Base-by-base conservation (phyloP, 2,329 filamentous ascomycete genomes). In the Colletotrichum euphorbiae region DNA sequence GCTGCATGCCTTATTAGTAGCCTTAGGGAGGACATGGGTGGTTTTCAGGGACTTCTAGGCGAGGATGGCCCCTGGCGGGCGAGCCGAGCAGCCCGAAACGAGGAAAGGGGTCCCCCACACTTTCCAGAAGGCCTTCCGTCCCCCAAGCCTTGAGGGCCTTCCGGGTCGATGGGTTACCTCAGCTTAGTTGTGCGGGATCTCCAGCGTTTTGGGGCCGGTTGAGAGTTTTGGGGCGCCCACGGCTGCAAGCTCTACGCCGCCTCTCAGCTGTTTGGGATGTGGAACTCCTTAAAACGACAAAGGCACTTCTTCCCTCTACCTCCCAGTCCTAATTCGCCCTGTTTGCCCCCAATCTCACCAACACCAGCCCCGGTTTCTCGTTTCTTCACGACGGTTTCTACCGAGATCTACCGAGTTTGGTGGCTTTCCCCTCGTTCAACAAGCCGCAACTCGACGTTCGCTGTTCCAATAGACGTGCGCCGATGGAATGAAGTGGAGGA, bases 261-360 rank as follows among this genome's bases (percentile, higher is more conserved):
- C 46, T 55, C 60, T 69, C 65, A 61, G 55, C 60, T 69, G 69
- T 70, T 59, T 69, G 60, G 69, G 56, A 70, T 69, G 19, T 69
- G 69, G 69, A 70, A 70, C 69, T 61, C 54, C 59, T 48, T 43
- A 66, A 69, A 66, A 66, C 66, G 48, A 55, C 66, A 60, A 45
- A 69, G 54, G 54, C 62, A 36, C 52, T 59, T 50, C 55, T 50
- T 43, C 31, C 62, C 62, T 61, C 48, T 43, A 19, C 13, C 24
- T 19, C 33, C 42, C 24, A 59, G n/a, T 55, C n/a, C 45, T 11
- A 38, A 19, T 50, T 50, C 43, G 31, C 51, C 42, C 40, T 52
- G 54, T 42, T 21, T 12, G 31, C 51, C 21, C 21, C 48, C 56
- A 51, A 60, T n/a, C 31, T 64, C 46, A 33, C 33, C 24, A 17